Conservation (phyloP, 1,284 basidiomycete species). For the Heterobasidion occidentale region DNA sequence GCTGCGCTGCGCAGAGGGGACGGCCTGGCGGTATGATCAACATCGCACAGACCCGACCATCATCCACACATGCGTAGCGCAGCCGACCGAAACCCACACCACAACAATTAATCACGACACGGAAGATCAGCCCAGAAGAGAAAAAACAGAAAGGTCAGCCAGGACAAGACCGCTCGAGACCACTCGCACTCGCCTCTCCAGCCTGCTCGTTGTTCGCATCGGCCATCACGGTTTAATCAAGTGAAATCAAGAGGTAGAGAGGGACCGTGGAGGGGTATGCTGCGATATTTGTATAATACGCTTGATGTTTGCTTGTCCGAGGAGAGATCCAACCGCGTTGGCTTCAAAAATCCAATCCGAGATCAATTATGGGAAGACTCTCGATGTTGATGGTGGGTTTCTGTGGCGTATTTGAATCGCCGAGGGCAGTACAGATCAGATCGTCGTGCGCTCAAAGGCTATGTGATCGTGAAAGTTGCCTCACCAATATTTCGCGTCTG, state of each 20-base stretch:
- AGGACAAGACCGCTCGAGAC: no score
- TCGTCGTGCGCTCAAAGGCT: no score
- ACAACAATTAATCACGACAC: neutral
- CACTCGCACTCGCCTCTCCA: neutral
- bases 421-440: no score
- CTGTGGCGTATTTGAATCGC: no score
- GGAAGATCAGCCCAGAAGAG: neutral
- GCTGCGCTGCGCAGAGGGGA: constrained; percentile 64
- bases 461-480: no score
- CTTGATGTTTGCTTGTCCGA: no score
- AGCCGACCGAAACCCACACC: neutral
- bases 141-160: neutral
- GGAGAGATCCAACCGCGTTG: no score
- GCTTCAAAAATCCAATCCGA: no score
- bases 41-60: neutral
- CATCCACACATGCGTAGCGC: neutral
- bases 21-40: constrained; percentile 36
- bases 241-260: neutral
- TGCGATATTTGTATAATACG: no score
- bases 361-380: no score
- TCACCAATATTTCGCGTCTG: no score
- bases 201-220: neutral
- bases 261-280: neutral
- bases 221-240: neutral
- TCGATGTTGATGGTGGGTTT: no score